A percentile compares a stretch with the other conserved stretches of the same genome.
These are phyloP conservation scores for Rosellinia necatrix DNA, from an alignment of 2,329 filamentous ascomycete genomes.

Conservation along the genomic window DNA sequence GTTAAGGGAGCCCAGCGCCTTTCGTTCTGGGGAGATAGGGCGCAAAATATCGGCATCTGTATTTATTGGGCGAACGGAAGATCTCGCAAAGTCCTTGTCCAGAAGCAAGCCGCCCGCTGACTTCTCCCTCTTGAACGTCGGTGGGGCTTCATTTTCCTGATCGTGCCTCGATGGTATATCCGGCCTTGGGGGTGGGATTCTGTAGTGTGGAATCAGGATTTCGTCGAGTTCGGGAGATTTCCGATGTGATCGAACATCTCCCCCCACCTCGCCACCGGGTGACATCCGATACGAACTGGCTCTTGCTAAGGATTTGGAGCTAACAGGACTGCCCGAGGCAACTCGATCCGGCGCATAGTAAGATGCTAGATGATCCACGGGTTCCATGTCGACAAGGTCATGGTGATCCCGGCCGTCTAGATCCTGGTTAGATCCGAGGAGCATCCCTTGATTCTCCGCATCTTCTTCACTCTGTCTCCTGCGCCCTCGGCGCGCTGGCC, in stretches of 20 bases:
- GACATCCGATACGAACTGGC: conserved; percentile 48
- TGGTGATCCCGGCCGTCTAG: conserved; percentile 46
- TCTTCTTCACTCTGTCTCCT: conserved; percentile 71
- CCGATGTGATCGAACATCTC: conserved; percentile 34
- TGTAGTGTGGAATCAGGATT: conserved; percentile 59
- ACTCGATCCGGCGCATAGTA: conserved; percentile 56
- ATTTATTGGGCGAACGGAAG: conserved; percentile 55
- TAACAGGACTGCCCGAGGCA: conserved; percentile 63
- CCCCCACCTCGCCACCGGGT: conserved; percentile 40
- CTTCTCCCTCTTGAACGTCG: conserved; percentile 68
- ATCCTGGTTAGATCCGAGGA: conserved; percentile 47
- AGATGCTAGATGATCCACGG: conserved; percentile 44
- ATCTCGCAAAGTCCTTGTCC: conserved; percentile 60
- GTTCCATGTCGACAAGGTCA: conserved; percentile 44
- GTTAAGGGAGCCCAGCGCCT: conserved; percentile 57
- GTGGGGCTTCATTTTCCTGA: conserved; percentile 82
- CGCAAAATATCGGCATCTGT: conserved; percentile 47
- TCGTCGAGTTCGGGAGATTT: conserved; percentile 44
- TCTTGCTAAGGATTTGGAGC: conserved; percentile 51
- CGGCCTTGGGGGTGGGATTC: conserved; percentile 58
- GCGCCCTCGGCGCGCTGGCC: conserved; percentile 76
- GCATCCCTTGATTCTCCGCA: conserved; percentile 52
- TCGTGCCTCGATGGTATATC: conserved; percentile 69
- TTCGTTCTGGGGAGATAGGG: conserved; percentile 58
- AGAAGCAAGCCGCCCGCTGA: conserved; percentile 57